Percentiles rank a stretch among this genome's conserved stretches.
Conservation (phyloP, 495 filamentous ascomycete species). For the Bathelium albidoporum region DNA sequence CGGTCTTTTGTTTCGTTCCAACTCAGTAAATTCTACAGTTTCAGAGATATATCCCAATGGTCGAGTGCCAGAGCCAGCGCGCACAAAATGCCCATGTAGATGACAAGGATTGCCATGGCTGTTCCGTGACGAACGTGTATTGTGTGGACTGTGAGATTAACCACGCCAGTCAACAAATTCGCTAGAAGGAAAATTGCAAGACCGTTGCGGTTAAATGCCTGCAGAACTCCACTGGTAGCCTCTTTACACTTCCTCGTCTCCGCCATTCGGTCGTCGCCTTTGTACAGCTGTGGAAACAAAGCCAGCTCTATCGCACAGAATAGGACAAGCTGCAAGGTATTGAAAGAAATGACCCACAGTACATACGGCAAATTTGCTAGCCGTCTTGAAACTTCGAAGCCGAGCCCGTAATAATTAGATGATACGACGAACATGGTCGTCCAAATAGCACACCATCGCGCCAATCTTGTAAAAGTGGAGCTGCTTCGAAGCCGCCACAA, state of each 20-base stretch:
- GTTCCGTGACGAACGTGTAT: slow-evolving; percentile 50
- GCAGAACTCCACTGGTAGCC: slow-evolving; percentile 67
- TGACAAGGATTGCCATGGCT: slow-evolving; percentile 65
- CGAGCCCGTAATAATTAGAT: slow-evolving; percentile 59
- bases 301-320: slow-evolving; percentile 68
- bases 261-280: slow-evolving; percentile 33
- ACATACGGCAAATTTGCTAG: slow-evolving; percentile 91
- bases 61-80: slow-evolving; percentile 62
- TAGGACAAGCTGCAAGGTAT: slow-evolving; percentile 62
- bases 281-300: slow-evolving; percentile 64
- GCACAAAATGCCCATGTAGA: slow-evolving; percentile 58
- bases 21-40: slow-evolving; percentile 46
- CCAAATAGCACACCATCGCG: slow-evolving; percentile 55
- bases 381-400: slow-evolving; percentile 69
- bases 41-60: slow-evolving; percentile 61
- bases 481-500: not conserved
- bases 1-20: too few species aligned
- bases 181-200: slow-evolving; percentile 78
- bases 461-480: slow-evolving; percentile 4
- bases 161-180: slow-evolving; percentile 77
- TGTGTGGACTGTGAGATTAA: slow-evolving; percentile 79
- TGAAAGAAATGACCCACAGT: slow-evolving; percentile 84
- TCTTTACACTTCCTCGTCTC: slow-evolving; percentile 50
- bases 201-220: slow-evolving; percentile 81
- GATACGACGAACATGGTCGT: slow-evolving; percentile 52